Percentiles rank a stretch among this genome's conserved stretches.
Evolutionary conservation across 768 basidiomycete genomes (phyloP).

Genomic region (Daedalea quercina): DNA sequence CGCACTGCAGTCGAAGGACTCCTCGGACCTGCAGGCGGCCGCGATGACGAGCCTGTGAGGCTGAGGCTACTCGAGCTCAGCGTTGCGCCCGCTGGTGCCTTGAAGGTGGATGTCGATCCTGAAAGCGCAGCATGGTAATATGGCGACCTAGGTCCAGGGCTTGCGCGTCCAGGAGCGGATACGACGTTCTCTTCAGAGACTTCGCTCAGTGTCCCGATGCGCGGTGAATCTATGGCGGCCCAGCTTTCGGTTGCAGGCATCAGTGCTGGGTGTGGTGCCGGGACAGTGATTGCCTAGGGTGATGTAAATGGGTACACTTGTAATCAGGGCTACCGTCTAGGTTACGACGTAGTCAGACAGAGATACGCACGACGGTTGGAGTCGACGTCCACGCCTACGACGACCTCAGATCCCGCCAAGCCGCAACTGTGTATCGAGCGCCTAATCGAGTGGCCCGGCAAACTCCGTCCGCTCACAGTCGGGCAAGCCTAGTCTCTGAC

Average conservation of each 20-base stretch:
- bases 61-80: constrained; percentile 23
- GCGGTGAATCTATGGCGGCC: constrained; percentile 15
- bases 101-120: constrained; percentile 32
- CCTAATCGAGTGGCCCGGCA: no score
- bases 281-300: no score
- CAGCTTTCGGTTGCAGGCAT: background rate
- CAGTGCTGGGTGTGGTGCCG: background rate
- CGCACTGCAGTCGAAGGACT: constrained; percentile 11
- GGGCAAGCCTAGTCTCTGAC: no score
- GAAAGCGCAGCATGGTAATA: constrained; percentile 28
- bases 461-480: no score
- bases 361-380: no score
- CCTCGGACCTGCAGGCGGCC: constrained; percentile 12
- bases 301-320: no score
- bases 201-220: constrained; percentile 19
- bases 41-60: constrained; percentile 19
- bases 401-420: no score
- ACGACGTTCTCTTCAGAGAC: constrained; percentile 26
- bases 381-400: no score
- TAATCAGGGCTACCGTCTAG: no score
- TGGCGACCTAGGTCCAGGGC: constrained; percentile 26
- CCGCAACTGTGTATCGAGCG: no score
- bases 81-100: constrained; percentile 14
- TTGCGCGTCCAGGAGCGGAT: constrained; percentile 2
- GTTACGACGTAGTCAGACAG: no score